Conservation (phyloP, 768 basidiomycete species). For the Naganishia randhawae region DNA sequence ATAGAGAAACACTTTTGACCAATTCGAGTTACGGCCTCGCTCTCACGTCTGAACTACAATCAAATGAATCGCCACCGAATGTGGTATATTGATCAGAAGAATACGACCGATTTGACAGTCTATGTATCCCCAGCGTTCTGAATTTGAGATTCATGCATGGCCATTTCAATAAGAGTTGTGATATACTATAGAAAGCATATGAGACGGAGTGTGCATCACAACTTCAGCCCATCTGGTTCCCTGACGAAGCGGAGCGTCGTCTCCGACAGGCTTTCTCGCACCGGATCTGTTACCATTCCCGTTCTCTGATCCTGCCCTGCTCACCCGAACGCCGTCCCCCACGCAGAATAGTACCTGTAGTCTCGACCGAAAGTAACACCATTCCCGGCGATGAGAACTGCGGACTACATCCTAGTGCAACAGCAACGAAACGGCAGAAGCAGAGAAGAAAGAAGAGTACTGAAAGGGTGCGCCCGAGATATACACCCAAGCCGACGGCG, state of each 20-base stretch:
- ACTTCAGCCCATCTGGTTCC: no score
- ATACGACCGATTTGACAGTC: not conserved
- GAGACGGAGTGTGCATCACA: not conserved
- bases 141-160: not conserved
- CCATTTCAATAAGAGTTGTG: not conserved
- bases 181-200: not conserved
- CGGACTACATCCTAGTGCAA: no score
- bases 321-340: no score
- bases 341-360: no score
- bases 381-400: no score
- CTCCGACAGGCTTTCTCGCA: no score
- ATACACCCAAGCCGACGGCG: not conserved
- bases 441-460: not conserved
- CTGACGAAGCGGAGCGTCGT: no score
- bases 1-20: no score
- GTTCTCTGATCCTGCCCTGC: no score
- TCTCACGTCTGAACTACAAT: not conserved
- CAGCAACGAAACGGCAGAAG: not conserved
- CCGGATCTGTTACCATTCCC: no score
- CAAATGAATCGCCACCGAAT: not conserved
- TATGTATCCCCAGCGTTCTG: not conserved
- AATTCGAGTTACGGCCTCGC: not conserved
- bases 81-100: not conserved
- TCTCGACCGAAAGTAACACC: no score
- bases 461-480: not conserved